Conservation (phyloP, 2,329 filamentous ascomycete genomes). For the Trichoderma sp. region DNA sequence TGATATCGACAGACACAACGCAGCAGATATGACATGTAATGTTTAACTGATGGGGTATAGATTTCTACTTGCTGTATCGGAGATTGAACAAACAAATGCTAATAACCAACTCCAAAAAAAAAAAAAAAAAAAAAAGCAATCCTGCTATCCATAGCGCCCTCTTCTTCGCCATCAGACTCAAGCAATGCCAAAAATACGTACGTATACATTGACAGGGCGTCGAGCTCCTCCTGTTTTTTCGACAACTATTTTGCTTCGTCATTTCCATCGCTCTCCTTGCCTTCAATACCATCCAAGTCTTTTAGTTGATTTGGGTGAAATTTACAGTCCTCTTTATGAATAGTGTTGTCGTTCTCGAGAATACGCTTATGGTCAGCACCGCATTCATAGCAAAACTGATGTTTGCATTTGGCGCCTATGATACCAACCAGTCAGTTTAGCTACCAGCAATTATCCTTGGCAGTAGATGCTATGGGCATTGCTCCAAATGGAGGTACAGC, state of each 20-base stretch:
- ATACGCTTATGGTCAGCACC: constrained; percentile 39
- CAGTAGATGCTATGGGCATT: constrained; percentile 32
- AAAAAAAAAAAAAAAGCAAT: not conserved
- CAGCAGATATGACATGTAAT: not conserved
- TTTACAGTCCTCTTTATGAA: constrained; percentile 36
- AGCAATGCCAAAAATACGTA: not conserved
- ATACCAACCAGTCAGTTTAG: constrained; percentile 13
- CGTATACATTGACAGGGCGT: not conserved
- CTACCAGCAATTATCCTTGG: constrained; percentile 13
- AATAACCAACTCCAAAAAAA: not conserved
- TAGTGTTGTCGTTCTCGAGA: constrained; percentile 37
- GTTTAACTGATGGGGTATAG: not conserved
- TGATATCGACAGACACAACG: not conserved
- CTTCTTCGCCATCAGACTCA: not conserved
- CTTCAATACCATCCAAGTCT: not conserved
- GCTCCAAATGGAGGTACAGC: constrained; percentile 33
- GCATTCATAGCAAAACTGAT: constrained; percentile 42
- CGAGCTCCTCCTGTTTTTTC: not conserved
- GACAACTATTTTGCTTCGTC: not conserved
- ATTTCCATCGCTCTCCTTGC: not conserved
- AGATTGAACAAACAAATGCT: not conserved
- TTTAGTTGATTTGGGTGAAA: constrained; percentile 31
- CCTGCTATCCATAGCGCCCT: not conserved
- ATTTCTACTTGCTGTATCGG: not conserved
- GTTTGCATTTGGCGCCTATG: constrained; percentile 35